These are phyloP conservation scores for Pseudovirgaria hyperparasitica DNA, from an alignment of 2,329 filamentous ascomycete species.

Conservation along the genomic window DNA sequence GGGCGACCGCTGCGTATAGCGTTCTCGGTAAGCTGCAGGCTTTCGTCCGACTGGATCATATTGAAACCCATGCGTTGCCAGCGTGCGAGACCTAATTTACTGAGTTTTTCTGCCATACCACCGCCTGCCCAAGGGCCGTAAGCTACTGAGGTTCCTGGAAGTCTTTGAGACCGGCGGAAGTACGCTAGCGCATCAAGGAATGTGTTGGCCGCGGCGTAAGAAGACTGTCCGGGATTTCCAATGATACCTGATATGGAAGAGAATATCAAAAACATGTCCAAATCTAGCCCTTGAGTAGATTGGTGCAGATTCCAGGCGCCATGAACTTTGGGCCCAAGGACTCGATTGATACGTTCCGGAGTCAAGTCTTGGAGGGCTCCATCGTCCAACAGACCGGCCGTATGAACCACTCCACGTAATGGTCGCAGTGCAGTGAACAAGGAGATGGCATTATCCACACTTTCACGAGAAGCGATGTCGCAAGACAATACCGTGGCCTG, in stretches of 20 bases:
- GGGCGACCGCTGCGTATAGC: constrained; percentile 3
- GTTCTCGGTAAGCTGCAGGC: constrained; percentile 2
- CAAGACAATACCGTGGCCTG: constrained; percentile 12
- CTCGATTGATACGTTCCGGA: constrained; percentile 11
- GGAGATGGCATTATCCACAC: constrained; percentile 10
- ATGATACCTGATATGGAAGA: constrained; percentile 41
- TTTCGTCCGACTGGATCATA: constrained; percentile 1
- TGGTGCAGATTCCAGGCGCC: constrained; percentile 16
- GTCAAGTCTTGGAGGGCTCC: constrained; percentile 17
- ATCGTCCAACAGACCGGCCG: constrained; percentile 14
- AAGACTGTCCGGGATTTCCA: constrained; percentile 38
- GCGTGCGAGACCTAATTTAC: background rate
- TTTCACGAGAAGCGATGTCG: constrained; percentile 11
- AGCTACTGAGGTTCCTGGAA: constrained; percentile 3
- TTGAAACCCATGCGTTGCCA: constrained; percentile 1
- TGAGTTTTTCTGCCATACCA: constrained; percentile 2
- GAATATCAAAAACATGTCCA: constrained; percentile 36
- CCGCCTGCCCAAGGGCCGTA: constrained; percentile 3
- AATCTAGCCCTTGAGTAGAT: constrained; percentile 9
- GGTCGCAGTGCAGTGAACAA: constrained; percentile 12
- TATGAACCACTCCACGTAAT: constrained; percentile 18
- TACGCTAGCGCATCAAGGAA: constrained; percentile 26
- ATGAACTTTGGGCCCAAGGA: constrained; percentile 12
- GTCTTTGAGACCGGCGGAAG: constrained; percentile 3
- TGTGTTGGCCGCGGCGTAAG: constrained; percentile 40